Percentiles rank a stretch among this genome's conserved stretches.
Evolutionary conservation across 1,284 basidiomycete species (phyloP).

Genomic region (Fistulinella staudtii): DNA sequence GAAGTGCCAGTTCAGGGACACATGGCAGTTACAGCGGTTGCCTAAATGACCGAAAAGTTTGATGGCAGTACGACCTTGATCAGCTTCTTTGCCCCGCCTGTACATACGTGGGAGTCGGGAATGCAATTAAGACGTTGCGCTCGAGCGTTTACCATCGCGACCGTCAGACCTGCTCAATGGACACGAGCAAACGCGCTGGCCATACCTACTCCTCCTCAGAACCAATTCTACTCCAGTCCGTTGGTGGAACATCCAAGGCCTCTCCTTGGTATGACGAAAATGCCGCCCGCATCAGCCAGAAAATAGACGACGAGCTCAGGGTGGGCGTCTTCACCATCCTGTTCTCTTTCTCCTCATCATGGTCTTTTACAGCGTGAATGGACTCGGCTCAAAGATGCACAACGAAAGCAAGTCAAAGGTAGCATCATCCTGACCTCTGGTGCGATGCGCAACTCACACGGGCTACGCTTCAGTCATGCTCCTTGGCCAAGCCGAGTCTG

Average conservation of each 20-base stretch:
- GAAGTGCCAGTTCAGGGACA: constrained; percentile 18
- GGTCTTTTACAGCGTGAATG: constrained; percentile 48
- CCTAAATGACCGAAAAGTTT: constrained; percentile 24
- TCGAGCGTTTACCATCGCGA: constrained; percentile 18
- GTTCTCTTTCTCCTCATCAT: not conserved
- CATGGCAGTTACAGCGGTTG: constrained; percentile 15
- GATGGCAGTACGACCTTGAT: constrained; percentile 30
- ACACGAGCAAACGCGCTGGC: constrained; percentile 28
- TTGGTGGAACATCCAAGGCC: constrained; percentile 30
- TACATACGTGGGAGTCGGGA: constrained; percentile 35
- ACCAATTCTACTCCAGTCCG: constrained; percentile 30
- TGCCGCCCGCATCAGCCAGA: constrained; percentile 52
- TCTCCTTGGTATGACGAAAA: constrained; percentile 42
- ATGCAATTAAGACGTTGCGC: constrained; percentile 28
- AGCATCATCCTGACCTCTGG: constrained; percentile 14
- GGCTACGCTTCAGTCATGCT: constrained; percentile 49
- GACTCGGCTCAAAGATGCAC: constrained; percentile 45
- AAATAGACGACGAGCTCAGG: constrained; percentile 69
- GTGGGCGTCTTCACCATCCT: constrained; percentile 35
- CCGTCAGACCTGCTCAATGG: constrained; percentile 11
- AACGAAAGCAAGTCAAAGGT: constrained; percentile 65
- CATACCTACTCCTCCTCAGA: constrained; percentile 31
- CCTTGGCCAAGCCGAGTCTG: constrained; percentile 75
- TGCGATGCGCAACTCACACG: constrained; percentile 6
- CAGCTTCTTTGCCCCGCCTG: constrained; percentile 35